Evolutionary conservation across 306 rosid genomes (phyloP), one percentile per base, ranked within the genome.

Genomic region (Phaseolus lunatus): DNA sequence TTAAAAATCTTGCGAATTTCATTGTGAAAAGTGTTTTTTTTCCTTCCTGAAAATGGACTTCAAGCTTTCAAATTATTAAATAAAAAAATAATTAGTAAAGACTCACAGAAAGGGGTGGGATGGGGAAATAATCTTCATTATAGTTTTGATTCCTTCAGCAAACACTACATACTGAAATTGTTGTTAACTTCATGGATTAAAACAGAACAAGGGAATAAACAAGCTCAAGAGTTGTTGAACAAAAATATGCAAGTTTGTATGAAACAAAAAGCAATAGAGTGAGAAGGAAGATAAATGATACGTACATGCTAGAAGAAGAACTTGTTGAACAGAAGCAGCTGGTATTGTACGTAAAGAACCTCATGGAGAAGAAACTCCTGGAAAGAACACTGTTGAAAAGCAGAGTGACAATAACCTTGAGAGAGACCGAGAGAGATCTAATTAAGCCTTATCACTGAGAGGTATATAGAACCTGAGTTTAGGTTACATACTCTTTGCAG

Each of bases 321-420:
- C 20, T 13, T 31, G 11, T 16, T 45, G 22, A 63, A 41, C 56
- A 8, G 58, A 29, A 41, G 78, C 49, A 23, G 67, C 9, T 61
- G 67, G 44, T 57, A 44, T 18, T 44, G 79, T 80, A 59, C 75
- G 75, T 70, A 70, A 45, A 8, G 10, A 44, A 23, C 44, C 29
- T 78, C 43, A n/a, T 8, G 47, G 68, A n/a, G 26, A 50, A 53
- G 61, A 61, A 31, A 67, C 48, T 53, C 24, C 43, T 33, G 9
- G 71, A 44, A 31, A 70, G 22, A 58, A 47, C 71, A 47, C 71
- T 29, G 77, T 70, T 19, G 3, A 43, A 48, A 48, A 70, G 72
- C 31, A 61, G 12, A 48, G 29, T 5, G 12, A 11, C 22, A 73
- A 63, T 26, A 59, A 47, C 53, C 44, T 33, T 2, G 43, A 22